Evolutionary conservation across 1,139 yeast genomes (phyloP), one percentile per base, ranked within the genome.

Genomic region (Scheffersomyces stambukii): DNA sequence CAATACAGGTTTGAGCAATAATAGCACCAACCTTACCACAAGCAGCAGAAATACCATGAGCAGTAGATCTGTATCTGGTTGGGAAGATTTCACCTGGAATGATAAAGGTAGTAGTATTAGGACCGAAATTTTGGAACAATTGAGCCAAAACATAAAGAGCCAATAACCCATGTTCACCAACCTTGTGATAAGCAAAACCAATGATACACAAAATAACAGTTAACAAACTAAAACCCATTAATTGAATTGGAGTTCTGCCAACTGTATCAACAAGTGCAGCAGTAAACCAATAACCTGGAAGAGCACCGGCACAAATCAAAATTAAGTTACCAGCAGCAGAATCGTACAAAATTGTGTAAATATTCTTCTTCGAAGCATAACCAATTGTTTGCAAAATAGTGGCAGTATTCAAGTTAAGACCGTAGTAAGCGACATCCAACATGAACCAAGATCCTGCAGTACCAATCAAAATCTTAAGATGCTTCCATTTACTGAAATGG

Each of bases 61-160:
- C 96, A 45, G 96, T 81, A 24, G 97, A 91, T 77, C 98, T 85
- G 68, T 88, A 86, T 64, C 94, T 77, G 28, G 98, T 91, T 55
- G 98, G 98, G 85, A 73, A 91, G 52, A 80, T 74, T 70, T 91
- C 98, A 60, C 97, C 98, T 28, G 98, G 97, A 48, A 86, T 77
- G 50, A 91, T 75, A 64, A 91, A 91, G 35, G 98, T 91, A 29
- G 97, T 93, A 37, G 89, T 76, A 73, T 91, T 91, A 54, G 98
- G 97, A 54, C 95, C 95, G 48, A 84, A 85, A 60, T 85, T 84
- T 60, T 80, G 78, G 79, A 85, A 85, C 56, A 85, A 81, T 65
- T 84, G 93, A 42, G 81, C 75, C 37, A 84, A 56, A 44, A 83
- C 77, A 66, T 81, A 84, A 37, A 84, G 61, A 32, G 77, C 95